Evolutionary conservation across 2,329 filamentous ascomycete species (phyloP).

Genomic region (Aspergillus udagawae): DNA sequence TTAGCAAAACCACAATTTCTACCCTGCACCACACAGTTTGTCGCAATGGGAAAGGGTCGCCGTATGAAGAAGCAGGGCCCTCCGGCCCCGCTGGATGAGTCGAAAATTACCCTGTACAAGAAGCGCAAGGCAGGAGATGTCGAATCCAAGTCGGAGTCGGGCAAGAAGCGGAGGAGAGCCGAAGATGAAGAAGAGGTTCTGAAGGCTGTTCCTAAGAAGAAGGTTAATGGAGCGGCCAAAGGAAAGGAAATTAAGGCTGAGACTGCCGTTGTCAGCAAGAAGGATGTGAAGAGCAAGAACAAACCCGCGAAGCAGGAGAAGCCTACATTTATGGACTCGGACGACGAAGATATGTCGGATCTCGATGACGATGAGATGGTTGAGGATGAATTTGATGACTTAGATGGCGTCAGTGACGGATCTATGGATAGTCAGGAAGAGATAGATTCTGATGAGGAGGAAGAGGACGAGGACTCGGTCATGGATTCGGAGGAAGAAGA

Average conservation of each 20-base stretch:
- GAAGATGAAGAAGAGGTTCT: slow-evolving; percentile 41
- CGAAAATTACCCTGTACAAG: slow-evolving; percentile 54
- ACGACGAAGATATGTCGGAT: slow-evolving; percentile 33
- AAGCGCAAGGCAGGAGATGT: slow-evolving; percentile 81
- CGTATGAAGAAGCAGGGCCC: slow-evolving; percentile 95
- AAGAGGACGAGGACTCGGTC: slow-evolving; percentile 50
- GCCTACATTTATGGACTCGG: slow-evolving; percentile 31
- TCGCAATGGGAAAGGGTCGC: slow-evolving; percentile 79
- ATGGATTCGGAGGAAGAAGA: slow-evolving; percentile 68
- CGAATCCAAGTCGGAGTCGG: slow-evolving; percentile 50
- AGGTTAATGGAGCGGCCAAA: slow-evolving; percentile 32
- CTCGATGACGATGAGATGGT: slow-evolving; percentile 37
- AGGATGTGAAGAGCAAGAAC: slow-evolving; percentile 21
- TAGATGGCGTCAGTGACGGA: slow-evolving; percentile 38
- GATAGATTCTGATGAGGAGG: slow-evolving; percentile 55
- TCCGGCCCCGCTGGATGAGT: slow-evolving; percentile 76
- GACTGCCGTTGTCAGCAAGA: slow-evolving; percentile 25
- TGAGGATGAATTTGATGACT: slow-evolving; percentile 46
- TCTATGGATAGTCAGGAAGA: slow-evolving; percentile 49
- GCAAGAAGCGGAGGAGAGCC: slow-evolving; percentile 63
- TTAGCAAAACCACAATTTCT: slow-evolving; percentile 8
- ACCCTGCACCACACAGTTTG: slow-evolving; percentile 7
- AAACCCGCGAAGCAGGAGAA: slow-evolving; percentile 24
- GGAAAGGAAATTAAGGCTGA: slow-evolving; percentile 29
- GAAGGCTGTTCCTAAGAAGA: slow-evolving; percentile 39